Base-by-base conservation (phyloP, 192 early-diverging fungal genomes). In the Coemansia sp. region DNA sequence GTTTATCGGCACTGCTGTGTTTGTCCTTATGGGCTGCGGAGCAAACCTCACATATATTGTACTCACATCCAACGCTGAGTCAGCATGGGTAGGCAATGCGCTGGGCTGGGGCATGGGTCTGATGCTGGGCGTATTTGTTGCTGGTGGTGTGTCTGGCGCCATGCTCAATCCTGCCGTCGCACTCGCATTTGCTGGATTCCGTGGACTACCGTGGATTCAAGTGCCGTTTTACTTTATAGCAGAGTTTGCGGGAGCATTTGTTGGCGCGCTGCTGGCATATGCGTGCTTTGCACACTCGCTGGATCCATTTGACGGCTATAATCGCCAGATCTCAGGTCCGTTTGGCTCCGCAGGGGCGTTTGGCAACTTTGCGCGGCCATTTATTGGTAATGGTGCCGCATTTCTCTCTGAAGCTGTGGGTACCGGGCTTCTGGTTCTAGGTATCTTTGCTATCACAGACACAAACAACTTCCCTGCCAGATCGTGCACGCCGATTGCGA, bases 401-500 rank as follows among this genome's bases (percentile, higher is more conserved):
- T 75, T 83, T 41, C 59, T 76, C 12, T 74, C 70, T 1, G 91
- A 92, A 65, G 60, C 87, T 8, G 65, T 91, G 49, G 89, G 86
- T 0, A 89, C 90, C 0, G 84, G 82, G 7, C 60, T 92, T 26
- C 64, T 92, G 6, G 57, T 91, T 19, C 39, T 89, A 0, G 76
- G 85, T 6, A 70, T 90, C 31, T 78, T 89, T 57, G 83, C 85
- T 14, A 77, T 84, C 17, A 85, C 83, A 2, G 88, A 87, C 57
- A 69, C 71, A 39, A 80, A 81, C 47, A 86, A 85, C 67, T 80
- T 72, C 50, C 78, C 78, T 16, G 80, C 85, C 17, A 57, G 79
- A 11, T 82, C 81, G 27, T 59, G 68, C 54, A 66, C 74, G 5
- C 86, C 89, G 7, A 45, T 89, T 14, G 83, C 84, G 19, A 83